Base-by-base conservation (phyloP, 176 grass and related monocot genomes). In the Oryza rufipogon region DNA sequence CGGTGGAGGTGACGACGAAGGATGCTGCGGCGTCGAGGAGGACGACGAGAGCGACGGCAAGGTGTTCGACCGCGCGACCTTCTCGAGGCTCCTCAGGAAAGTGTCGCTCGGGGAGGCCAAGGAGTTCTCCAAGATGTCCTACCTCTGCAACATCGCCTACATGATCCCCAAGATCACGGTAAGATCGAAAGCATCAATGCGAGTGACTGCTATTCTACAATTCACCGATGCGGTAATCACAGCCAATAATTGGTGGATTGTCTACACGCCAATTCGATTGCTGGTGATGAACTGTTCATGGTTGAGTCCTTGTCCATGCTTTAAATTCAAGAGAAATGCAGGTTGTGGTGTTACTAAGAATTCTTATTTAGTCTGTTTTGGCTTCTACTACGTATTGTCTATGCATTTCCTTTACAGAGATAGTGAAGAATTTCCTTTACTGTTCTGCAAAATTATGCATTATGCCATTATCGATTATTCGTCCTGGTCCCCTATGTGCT, bases 81-180 rank as follows among this genome's bases (percentile, higher is more conserved):
- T 99, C 88, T 93, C 86, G 70, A 89, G 87, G 70, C 84, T 99
- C 39, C 83, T 99, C 17, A 77, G 85, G 39, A 94, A 91, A 75
- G 91, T 92, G 56, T 91, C 91, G 49, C 77, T 93, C 67, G 33
- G 61, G 32, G 88, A 94, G 68, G 82, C 86, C 19, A 77, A 82
- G 71, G 70, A 86, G 64, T 96, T 92, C 77, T 91, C 87, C 47
- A 99, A 87, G 83, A 84, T 96, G 83, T 92, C 93, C 49, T 94
- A 94, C 74, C 87, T 99, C 73, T 85, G 96, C 87, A 92, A 88
- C 80, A 86, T 99, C 61, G 77, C 96, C 6, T 99, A 99, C 71
- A 85, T 80, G 80, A 92, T 94, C 48, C 82, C 90, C 49, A 89
- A 44, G 71, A 96, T 99, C 49, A 81, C 92, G 92, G 92, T 97